These are phyloP conservation scores for Spencermartinsiella europaea DNA, from an alignment of 805 yeast genomes.

Conservation along the genomic window DNA sequence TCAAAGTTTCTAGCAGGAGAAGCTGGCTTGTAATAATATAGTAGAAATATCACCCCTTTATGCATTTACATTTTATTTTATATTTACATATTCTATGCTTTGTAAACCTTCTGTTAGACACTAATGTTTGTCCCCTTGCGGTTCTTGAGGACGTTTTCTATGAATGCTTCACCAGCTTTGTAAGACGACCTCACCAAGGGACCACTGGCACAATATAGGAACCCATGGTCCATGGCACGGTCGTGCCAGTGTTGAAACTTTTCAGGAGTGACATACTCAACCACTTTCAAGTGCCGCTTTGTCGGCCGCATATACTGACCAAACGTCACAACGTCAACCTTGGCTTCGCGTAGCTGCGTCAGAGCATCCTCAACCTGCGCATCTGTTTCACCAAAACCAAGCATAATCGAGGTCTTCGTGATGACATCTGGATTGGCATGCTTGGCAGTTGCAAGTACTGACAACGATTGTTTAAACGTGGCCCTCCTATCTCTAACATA, in stretches of 20 bases:
- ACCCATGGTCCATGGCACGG: constrained; percentile 79
- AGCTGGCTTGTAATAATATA: background rate
- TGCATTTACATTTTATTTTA: background rate
- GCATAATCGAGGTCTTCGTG: constrained; percentile 93
- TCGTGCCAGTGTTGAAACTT: constrained; percentile 92
- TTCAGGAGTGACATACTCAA: constrained; percentile 89
- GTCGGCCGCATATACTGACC: constrained; percentile 99
- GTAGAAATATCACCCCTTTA: background rate
- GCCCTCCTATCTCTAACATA: constrained; percentile 96
- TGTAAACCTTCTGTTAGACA: no score
- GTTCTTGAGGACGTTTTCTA: constrained; percentile 84
- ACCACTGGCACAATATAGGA: constrained; percentile 94
- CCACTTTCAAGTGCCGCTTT: constrained; percentile 97
- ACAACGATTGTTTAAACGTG: constrained; percentile 80
- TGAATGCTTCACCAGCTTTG: constrained; percentile 97
- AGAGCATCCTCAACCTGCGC: constrained; percentile 77
- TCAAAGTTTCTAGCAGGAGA: background rate
- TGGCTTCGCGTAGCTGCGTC: constrained; percentile 64
- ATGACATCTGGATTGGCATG: constrained; percentile 64
- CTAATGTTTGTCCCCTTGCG: background rate
- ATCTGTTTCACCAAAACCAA: constrained; percentile 95
- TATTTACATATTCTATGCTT: background rate
- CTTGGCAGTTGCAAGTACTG: constrained; percentile 79
- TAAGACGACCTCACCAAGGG: constrained; percentile 95
- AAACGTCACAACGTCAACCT: constrained; percentile 93